Conservation (phyloP, 106 monocot species). For the Allium sativum region DNA sequence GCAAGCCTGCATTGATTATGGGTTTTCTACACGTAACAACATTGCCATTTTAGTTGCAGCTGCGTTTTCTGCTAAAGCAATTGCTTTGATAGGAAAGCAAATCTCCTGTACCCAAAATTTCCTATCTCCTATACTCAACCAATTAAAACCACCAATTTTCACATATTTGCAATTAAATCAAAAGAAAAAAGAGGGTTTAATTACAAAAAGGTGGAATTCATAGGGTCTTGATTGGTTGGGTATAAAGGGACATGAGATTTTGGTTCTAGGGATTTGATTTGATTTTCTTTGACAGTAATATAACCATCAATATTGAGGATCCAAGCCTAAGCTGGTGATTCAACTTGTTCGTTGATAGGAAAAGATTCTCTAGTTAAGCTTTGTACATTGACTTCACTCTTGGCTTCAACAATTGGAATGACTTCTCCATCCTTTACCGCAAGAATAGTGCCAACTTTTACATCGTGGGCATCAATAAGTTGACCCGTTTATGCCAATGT, state of each 20-base stretch:
- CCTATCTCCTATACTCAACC: no score
- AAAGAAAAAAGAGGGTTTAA: no score
- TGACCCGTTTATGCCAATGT: conserved; percentile 54
- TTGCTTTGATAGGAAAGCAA: no score
- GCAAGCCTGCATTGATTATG: no score
- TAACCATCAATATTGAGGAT: conserved; percentile 89
- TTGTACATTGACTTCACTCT: conserved; percentile 79
- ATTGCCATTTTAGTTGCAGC: conserved; percentile 85
- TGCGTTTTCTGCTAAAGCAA: conserved; percentile 83
- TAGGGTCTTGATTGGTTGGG: no score
- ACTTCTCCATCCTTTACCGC: conserved; percentile 94
- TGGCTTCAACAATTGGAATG: conserved; percentile 71
- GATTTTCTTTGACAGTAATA: conserved; percentile 64
- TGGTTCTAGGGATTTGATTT: no score
- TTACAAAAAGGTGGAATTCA: no score
- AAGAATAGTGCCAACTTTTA: conserved; percentile 46
- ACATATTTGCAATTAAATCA: no score
- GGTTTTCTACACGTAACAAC: no score
- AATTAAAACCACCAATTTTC: no score
- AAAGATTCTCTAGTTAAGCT: conserved; percentile 85
- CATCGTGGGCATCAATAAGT: conserved; percentile 47
- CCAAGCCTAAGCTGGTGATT: conserved; percentile 82
- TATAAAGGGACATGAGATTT: no score
- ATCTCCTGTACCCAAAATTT: no score
- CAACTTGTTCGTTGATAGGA: conserved; percentile 63